Conservation (phyloP, 2,329 filamentous ascomycete genomes). For the Fusarium piperis region DNA sequence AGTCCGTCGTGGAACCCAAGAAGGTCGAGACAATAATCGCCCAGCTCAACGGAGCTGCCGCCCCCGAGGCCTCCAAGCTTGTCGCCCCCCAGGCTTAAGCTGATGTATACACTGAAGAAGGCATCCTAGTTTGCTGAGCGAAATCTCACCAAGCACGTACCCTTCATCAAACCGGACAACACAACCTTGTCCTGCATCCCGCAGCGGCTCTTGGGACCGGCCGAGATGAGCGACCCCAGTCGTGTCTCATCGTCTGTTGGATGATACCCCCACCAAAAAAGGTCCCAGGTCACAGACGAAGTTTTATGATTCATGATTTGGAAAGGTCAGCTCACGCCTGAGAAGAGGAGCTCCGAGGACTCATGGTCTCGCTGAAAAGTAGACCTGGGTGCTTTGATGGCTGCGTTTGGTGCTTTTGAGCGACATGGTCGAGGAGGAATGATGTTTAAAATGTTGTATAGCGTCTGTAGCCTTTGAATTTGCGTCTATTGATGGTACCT, state of each 20-base stretch:
- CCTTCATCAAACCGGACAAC: neutral
- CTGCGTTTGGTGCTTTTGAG: neutral
- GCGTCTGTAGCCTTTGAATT: neutral
- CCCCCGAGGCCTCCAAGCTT: neutral
- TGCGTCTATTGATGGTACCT: neutral
- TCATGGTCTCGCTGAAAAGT: neutral
- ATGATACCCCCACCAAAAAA: neutral
- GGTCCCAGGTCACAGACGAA: neutral
- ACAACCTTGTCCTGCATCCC: neutral
- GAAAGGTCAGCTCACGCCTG: neutral
- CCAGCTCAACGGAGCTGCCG: neutral
- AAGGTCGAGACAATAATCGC: neutral
- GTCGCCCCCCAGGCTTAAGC: neutral
- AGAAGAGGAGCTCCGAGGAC: neutral
- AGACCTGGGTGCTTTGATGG: neutral
- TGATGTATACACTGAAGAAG: neutral
- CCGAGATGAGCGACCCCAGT: neutral
- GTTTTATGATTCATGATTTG: neutral
- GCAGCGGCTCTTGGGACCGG: neutral
- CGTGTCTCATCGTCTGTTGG: neutral
- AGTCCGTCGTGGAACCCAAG: neutral
- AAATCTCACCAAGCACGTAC: neutral
- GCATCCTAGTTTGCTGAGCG: neutral
- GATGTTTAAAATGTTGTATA: neutral
- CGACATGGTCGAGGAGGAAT: neutral